These are phyloP conservation scores for Yueomyces sp. DNA, from an alignment of 1,139 yeast genomes.

Conservation along the genomic window DNA sequence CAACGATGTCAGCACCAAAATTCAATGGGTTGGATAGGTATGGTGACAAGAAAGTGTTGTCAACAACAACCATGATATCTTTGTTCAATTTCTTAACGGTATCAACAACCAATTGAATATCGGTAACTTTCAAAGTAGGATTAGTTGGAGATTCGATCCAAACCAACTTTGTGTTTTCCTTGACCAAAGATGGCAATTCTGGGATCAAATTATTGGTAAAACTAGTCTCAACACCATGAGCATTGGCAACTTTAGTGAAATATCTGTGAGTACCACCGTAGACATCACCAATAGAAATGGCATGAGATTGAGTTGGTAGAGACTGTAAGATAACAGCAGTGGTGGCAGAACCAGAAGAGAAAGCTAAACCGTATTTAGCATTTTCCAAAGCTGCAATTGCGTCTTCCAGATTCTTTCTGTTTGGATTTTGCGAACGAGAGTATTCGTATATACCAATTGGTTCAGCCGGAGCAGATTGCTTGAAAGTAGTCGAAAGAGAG, in stretches of 20 bases:
- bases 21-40: conserved; percentile 76
- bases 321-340: conserved; percentile 71
- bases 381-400: conserved; percentile 74
- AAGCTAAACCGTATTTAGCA: conserved; percentile 69
- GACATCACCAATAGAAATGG: conserved; percentile 75
- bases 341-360: conserved; percentile 78
- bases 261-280: conserved; percentile 92
- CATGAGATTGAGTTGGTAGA: conserved; percentile 61
- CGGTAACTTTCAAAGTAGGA: conserved; percentile 72
- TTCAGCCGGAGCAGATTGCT: conserved; percentile 62
- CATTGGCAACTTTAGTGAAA: conserved; percentile 73
- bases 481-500: conserved; percentile 76
- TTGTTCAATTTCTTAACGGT: conserved; percentile 34
- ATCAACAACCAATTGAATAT: conserved; percentile 47
- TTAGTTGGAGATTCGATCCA: conserved; percentile 89
- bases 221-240: conserved; percentile 62
- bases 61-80: conserved; percentile 62
- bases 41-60: conserved; percentile 90
- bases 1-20: conserved; percentile 78
- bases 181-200: conserved; percentile 46
- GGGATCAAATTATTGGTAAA: conserved; percentile 54
- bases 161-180: conserved; percentile 56
- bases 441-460: conserved; percentile 78
- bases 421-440: conserved; percentile 81
- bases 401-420: conserved; percentile 69